Evolutionary conservation across 2,329 filamentous ascomycete genomes (phyloP).

Genomic region (Neopestalotiopsis sp.): DNA sequence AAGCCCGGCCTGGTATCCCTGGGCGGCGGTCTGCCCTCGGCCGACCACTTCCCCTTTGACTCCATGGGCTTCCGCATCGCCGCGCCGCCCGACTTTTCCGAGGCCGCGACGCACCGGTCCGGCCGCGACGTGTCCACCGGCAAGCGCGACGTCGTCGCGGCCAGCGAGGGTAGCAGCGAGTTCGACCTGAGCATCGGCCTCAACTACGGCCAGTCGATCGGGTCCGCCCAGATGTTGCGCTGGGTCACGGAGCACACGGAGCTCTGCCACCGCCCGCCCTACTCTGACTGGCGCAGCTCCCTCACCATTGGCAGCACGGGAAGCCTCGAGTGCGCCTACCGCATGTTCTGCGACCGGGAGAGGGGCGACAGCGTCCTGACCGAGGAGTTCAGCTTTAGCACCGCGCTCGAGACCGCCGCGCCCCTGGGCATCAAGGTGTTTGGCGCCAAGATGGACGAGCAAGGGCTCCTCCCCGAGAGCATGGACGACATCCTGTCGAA

Average conservation of each 20-base stretch:
- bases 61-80: conserved; percentile 78
- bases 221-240: conserved; percentile 84
- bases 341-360: conserved; percentile 75
- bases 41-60: conserved; percentile 92
- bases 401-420: conserved; percentile 63
- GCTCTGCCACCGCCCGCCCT: conserved; percentile 84
- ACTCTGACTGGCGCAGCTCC: conserved; percentile 86
- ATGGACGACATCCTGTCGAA: conserved; percentile 56
- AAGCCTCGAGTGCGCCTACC: conserved; percentile 80
- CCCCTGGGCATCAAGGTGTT: conserved; percentile 58
- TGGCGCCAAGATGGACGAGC: conserved; percentile 56
- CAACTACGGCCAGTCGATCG: conserved; percentile 90
- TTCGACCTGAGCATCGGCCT: conserved; percentile 85
- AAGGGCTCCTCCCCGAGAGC: conserved; percentile 56
- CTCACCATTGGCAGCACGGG: conserved; percentile 87
- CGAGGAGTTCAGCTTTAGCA: conserved; percentile 91
- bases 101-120: background rate
- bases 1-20: conserved; percentile 88
- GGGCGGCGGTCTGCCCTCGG: conserved; percentile 87
- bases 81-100: conserved; percentile 63
- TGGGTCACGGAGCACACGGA: conserved; percentile 96
- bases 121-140: conserved; percentile 70
- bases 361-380: conserved; percentile 80
- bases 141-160: conserved; percentile 72
- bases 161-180: conserved; percentile 34